These are phyloP conservation scores for Lolium rigidum DNA, from an alignment of 176 grass and related monocot species.

Conservation along the genomic window DNA sequence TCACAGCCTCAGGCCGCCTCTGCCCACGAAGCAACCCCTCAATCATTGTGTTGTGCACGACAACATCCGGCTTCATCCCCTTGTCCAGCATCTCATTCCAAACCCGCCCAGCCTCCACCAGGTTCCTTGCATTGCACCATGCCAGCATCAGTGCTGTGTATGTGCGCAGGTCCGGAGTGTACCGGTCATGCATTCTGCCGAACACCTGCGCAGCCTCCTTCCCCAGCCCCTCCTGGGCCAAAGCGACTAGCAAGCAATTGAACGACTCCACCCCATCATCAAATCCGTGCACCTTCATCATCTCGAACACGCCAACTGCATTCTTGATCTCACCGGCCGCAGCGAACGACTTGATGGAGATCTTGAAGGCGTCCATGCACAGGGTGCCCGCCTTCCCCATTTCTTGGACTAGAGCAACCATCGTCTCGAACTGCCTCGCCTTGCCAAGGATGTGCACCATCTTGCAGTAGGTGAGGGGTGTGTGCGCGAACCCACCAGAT, in stretches of 20 bases:
- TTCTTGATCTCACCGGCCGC: slow-evolving; percentile 73
- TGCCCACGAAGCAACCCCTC: slow-evolving; percentile 78
- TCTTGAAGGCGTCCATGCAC: slow-evolving; percentile 87
- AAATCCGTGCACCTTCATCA: slow-evolving; percentile 71
- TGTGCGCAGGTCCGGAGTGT: slow-evolving; percentile 61
- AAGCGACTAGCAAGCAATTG: slow-evolving; percentile 74
- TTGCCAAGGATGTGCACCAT: slow-evolving; percentile 73
- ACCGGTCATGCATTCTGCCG: slow-evolving; percentile 64
- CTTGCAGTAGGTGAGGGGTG: slow-evolving; percentile 67
- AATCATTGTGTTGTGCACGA: slow-evolving; percentile 84
- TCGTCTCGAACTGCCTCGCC: slow-evolving; percentile 71
- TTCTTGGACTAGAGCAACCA: slow-evolving; percentile 77
- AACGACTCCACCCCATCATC: slow-evolving; percentile 74
- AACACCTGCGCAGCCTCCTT: slow-evolving; percentile 78
- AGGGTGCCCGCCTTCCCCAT: slow-evolving; percentile 63
- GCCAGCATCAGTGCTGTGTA: slow-evolving; percentile 71
- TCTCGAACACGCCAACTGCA: slow-evolving; percentile 68
- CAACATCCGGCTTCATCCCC: slow-evolving; percentile 71
- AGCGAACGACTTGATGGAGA: slow-evolving; percentile 65
- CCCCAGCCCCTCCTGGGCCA: slow-evolving; percentile 66
- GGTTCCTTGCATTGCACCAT: slow-evolving; percentile 81
- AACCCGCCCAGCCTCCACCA: slow-evolving; percentile 70
- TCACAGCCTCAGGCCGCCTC: slow-evolving; percentile 73
- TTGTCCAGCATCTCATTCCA: slow-evolving; percentile 93
- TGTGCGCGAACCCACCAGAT: slow-evolving; percentile 49